These are phyloP conservation scores for Vachellia pachyceras DNA, from an alignment of 306 rosid genomes.

Conservation along the genomic window DNA sequence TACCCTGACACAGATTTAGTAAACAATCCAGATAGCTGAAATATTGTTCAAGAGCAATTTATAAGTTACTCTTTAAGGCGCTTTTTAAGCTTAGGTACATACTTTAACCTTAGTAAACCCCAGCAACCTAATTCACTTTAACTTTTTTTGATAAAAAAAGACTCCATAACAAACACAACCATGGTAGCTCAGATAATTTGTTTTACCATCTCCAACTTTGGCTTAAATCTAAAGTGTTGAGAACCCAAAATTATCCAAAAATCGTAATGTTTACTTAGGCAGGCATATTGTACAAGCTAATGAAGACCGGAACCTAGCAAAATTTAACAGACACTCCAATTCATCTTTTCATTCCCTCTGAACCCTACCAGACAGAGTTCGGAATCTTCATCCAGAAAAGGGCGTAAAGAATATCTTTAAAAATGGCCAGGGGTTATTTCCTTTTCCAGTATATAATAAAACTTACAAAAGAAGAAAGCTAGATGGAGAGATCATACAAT, in stretches of 20 bases:
- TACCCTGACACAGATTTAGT: no score
- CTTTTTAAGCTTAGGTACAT: no score
- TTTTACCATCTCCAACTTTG: neutral
- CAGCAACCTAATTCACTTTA: no score
- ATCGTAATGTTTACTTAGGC: neutral
- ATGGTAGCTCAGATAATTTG: neutral
- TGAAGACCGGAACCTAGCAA: neutral
- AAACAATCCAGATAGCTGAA: no score
- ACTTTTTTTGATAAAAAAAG: no score
- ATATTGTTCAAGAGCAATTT: no score
- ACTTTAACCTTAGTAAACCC: no score
- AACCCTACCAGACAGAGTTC: constrained; percentile 20
- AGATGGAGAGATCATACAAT: constrained; percentile 36
- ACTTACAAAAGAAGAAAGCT: constrained; percentile 48
- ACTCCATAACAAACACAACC: no score
- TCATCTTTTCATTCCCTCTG: constrained; percentile 9
- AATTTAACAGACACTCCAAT: constrained; percentile 19
- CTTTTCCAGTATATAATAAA: constrained; percentile 40
- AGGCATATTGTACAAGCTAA: neutral
- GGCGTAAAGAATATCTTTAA: constrained; percentile 30
- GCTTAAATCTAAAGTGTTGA: neutral
- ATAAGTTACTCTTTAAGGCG: no score
- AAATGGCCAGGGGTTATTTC: constrained; percentile 36
- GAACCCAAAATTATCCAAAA: neutral
- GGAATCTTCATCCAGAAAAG: constrained; percentile 8